These are phyloP conservation scores for Helminthosporium solani DNA, from an alignment of 2,329 filamentous ascomycete genomes.

Conservation along the genomic window DNA sequence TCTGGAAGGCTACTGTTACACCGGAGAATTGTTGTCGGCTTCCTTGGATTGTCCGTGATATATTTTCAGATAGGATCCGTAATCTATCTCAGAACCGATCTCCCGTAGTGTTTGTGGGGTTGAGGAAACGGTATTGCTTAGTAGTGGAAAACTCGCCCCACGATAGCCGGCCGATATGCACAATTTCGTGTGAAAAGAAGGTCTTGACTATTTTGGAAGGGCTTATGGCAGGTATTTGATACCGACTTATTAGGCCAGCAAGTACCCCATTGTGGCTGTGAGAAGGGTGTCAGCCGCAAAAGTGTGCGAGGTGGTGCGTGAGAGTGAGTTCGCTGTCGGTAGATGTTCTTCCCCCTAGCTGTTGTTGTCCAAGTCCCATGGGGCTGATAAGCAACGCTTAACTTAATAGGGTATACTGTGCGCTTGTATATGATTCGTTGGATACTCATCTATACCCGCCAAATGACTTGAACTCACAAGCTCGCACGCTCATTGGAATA, in stretches of 20 bases:
- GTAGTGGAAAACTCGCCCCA: too few species aligned
- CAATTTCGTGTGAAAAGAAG: background rate
- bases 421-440: slow-evolving; percentile 1
- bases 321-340: background rate
- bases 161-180: too few species aligned
- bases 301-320: background rate
- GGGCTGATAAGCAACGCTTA: background rate
- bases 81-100: too few species aligned
- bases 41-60: too few species aligned
- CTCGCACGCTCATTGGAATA: too few species aligned
- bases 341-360: background rate
- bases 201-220: background rate
- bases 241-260: background rate
- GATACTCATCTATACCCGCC: too few species aligned
- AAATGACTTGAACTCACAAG: too few species aligned
- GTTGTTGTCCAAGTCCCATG: too few species aligned
- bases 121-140: too few species aligned
- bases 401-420: slow-evolving; percentile 11
- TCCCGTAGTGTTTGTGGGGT: too few species aligned
- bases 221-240: background rate
- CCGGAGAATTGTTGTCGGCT: background rate
- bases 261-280: slow-evolving; percentile 4
- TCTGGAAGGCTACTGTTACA: background rate
- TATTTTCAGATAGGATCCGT: too few species aligned
- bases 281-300: background rate